Base-by-base conservation (phyloP, 1,284 basidiomycete genomes). In the Cutaneotrichosporon daszewskae region DNA sequence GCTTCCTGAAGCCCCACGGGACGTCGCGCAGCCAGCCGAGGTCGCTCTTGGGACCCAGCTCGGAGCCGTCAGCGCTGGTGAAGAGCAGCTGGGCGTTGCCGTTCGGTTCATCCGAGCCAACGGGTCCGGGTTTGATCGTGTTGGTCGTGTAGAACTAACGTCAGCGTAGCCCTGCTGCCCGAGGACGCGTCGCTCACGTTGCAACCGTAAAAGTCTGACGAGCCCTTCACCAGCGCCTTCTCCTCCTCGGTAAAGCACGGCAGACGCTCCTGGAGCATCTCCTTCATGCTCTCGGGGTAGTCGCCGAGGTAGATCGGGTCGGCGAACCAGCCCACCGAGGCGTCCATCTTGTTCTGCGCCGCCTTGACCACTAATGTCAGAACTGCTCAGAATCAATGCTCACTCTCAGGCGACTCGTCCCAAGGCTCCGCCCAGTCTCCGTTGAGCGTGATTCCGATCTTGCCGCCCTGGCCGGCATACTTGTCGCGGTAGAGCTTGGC, bases 111-210 rank as follows among this genome's bases (percentile, higher is more conserved):
- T 64, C 56, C 17, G 54, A 55, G 14, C 51, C 52, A n/a, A n/a
- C n/a, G 27, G 43, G 33, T 14, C 52, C 52, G 1, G 65, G 59
- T 33, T 79, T 77, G 69, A 79, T 77, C 16, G 83, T 74, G 61
- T 84, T 82, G 32, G 78, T 82, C 3, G 83, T 82, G 68, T 85
- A 85, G 10, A 81, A 82, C 68, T 84, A 82, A 73, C 81, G 76
- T 24, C 79, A 48, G 39, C 36, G 10, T 4, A 20, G 25, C 31
- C 19, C 5, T 5, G 9, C 19, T 16, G n/a, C n/a, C n/a, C n/a
- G 9, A 18, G 7, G 25, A 18, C 10, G n/a, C 17, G 20, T 14
- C 5, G 40, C 47, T n/a, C 37, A 55, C 51, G 45, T 61, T 58
- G 24, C 48, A 54, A 32, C 59, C 59, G 50, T 57, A 58, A 36